Evolutionary conservation across 2,329 filamentous ascomycete genomes (phyloP), one percentile per base, ranked within the genome.

Genomic region (Penicillium capsulatum): DNA sequence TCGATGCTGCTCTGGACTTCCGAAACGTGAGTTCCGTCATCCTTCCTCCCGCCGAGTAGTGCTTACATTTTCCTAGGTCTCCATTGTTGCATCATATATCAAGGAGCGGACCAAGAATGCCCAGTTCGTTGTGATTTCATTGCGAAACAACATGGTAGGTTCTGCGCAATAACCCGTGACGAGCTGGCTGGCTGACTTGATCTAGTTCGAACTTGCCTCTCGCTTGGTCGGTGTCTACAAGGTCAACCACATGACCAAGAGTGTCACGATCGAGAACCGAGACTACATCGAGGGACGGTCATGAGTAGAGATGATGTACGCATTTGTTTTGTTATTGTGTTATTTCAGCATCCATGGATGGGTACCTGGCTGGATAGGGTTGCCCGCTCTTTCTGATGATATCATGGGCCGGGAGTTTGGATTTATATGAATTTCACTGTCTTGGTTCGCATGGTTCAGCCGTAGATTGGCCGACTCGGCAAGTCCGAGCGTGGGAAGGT

Each of bases 101-200:
- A 97, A 96, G 71, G 92, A 98, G 72, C 79, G 92, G 38, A 98
- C 92, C 45, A 97, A 96, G 76, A 98, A 98, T 68, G 94, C 92
- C 2, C 92, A 98, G 63, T 98, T 98, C 65, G 92, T 98, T 55
- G 92, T 98, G 60, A 98, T 98, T 61, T 96, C 89, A 11, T 74
- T 98, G 58, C 78, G 92, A 58, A 98, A 98, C 70, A 98, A 98
- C 73, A 98, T 98, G 92, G 68, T 70, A 58, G 36, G 57, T 41
- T n/a, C n/a, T n/a, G n/a, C n/a, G n/a, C n/a, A n/a, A n/a, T n/a
- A n/a, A n/a, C n/a, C n/a, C n/a, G n/a, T n/a, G n/a, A n/a, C n/a
- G n/a, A n/a, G n/a, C n/a, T n/a, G n/a, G n/a, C n/a, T n/a, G 10
- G n/a, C 38, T 41, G 33, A 41, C 22, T 3, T 3, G 2, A 17